These are phyloP conservation scores for Fistulinella prunicolor DNA, from an alignment of 768 basidiomycete genomes.

Conservation along the genomic window DNA sequence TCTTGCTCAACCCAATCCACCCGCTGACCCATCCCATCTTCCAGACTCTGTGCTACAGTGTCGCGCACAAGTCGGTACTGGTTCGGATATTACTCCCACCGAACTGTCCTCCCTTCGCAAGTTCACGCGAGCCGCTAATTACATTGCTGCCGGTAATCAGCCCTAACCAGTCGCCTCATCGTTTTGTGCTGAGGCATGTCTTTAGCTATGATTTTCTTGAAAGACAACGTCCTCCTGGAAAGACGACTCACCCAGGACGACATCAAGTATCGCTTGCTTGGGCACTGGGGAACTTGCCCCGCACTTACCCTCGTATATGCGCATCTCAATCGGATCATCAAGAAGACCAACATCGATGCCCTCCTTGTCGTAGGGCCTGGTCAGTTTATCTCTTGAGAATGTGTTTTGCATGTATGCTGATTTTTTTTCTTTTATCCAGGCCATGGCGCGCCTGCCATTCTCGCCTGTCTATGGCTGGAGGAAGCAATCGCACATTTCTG, in stretches of 20 bases:
- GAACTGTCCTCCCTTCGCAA: slow-evolving; percentile 51
- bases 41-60: slow-evolving; percentile 54
- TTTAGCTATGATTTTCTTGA: slow-evolving; percentile 82
- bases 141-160: slow-evolving; percentile 62
- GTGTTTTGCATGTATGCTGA: neutral
- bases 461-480: slow-evolving; percentile 87
- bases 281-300: slow-evolving; percentile 84
- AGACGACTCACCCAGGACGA: slow-evolving; percentile 57
- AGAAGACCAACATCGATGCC: slow-evolving; percentile 56
- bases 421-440: slow-evolving; percentile 33
- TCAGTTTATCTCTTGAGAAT: slow-evolving; percentile 17
- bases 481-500: slow-evolving; percentile 61
- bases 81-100: slow-evolving; percentile 44
- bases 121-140: slow-evolving; percentile 64
- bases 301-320: slow-evolving; percentile 72
- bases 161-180: neutral
- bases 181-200: neutral
- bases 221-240: slow-evolving; percentile 66
- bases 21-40: slow-evolving; percentile 65
- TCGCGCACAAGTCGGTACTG: slow-evolving; percentile 46
- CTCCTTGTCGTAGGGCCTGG: slow-evolving; percentile 83
- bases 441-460: slow-evolving; percentile 83
- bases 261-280: slow-evolving; percentile 78
- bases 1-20: slow-evolving; percentile 61
- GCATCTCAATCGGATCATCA: slow-evolving; percentile 64